Conservation (phyloP, 2,329 filamentous ascomycete genomes). For the Triangularia verruculosa region DNA sequence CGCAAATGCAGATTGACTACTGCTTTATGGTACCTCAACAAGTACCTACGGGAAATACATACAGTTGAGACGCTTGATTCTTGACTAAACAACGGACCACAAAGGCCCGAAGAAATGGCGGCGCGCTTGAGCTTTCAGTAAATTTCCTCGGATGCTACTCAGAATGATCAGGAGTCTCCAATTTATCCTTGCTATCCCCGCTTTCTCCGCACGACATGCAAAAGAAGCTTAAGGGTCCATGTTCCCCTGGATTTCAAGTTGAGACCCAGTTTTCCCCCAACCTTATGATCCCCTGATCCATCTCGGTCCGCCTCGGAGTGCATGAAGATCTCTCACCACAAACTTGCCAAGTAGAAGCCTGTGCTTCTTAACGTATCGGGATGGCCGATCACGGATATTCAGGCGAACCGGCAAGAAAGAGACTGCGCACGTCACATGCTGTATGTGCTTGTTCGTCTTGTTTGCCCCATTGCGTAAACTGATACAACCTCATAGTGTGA, state of each 20-base stretch:
- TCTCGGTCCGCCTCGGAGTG: slow-evolving; percentile 36
- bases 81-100: slow-evolving; percentile 11
- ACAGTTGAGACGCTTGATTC: background rate
- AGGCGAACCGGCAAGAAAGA: slow-evolving; percentile 37
- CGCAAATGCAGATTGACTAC: too few species aligned
- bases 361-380: too few species aligned
- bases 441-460: slow-evolving; percentile 30
- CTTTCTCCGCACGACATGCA: slow-evolving; percentile 11
- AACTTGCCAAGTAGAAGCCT: too few species aligned
- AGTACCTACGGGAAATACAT: background rate
- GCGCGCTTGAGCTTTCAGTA: background rate
- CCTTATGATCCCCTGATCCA: too few species aligned
- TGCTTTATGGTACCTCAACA: too few species aligned
- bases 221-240: slow-evolving; percentile 9
- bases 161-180: background rate
- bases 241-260: slow-evolving; percentile 6
- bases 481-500: slow-evolving; percentile 39
- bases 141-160: background rate
- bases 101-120: background rate
- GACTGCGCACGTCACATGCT: slow-evolving; percentile 42
- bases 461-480: background rate
- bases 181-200: slow-evolving; percentile 3
- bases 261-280: slow-evolving; percentile 2
- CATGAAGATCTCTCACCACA: slow-evolving; percentile 12
- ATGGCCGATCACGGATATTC: slow-evolving; percentile 29